phyloP scores from a whole-genome alignment of 768 basidiomycete species.

The Tulasnella sp. region DNA sequence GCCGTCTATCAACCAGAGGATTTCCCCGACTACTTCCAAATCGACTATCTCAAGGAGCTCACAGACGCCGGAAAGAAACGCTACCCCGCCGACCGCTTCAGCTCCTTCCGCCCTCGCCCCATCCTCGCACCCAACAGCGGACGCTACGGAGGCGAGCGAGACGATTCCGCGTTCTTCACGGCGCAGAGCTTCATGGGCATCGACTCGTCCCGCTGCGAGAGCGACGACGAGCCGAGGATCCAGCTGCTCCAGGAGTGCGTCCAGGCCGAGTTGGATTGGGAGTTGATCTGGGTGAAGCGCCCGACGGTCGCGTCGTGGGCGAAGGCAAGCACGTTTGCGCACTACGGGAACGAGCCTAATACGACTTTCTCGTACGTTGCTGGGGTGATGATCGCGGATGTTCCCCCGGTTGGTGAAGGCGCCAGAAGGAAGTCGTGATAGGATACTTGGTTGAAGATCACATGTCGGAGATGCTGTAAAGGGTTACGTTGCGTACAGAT shows the following conservation, averaged over 20 bases:
- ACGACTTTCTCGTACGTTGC: neutral
- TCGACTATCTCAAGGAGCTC: neutral
- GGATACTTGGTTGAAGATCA: too few relatives aligned
- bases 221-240: neutral
- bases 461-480: too few relatives aligned
- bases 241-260: neutral
- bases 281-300: neutral
- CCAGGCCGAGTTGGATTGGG: neutral
- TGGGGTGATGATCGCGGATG: neutral
- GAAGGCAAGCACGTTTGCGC: neutral
- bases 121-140: neutral
- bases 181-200: neutral
- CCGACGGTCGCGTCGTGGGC: neutral
- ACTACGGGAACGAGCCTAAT: slow-evolving; percentile 1
- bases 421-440: neutral
- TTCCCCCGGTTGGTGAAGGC: neutral
- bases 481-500: too few relatives aligned
- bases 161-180: neutral
- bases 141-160: neutral
- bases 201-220: neutral
- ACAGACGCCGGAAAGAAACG: neutral
- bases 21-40: neutral
- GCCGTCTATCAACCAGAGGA: neutral
- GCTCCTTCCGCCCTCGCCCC: neutral
- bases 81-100: neutral